A percentile compares a stretch with the other conserved stretches of the same genome.
Evolutionary conservation across 2,329 filamentous ascomycete genomes (phyloP).

Genomic region (Epichloe festucae): DNA sequence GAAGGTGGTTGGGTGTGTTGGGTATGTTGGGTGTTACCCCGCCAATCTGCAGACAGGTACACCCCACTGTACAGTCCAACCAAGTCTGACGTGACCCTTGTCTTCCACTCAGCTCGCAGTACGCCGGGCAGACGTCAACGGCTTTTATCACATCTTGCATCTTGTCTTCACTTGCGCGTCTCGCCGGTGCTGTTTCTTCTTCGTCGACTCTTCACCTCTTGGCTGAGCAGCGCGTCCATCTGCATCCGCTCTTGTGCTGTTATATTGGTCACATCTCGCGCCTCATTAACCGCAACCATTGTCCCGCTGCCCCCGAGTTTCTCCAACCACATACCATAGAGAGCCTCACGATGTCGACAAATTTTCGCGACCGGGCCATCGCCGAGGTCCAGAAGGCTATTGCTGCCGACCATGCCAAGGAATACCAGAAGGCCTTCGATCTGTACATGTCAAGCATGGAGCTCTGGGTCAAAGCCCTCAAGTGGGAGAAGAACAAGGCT

Average conservation of each 20-base stretch:
- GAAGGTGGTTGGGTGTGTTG: too few species aligned
- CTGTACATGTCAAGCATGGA: conserved; percentile 92
- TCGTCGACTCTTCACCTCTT: neutral
- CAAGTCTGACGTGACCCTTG: conserved; percentile 1
- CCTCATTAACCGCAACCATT: neutral
- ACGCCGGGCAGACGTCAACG: neutral
- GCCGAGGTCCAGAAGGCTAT: conserved; percentile 96
- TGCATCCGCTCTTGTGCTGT: neutral
- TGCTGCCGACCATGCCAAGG: conserved; percentile 84
- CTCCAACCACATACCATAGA: neutral
- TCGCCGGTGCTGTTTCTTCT: neutral
- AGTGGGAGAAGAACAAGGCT: conserved; percentile 98
- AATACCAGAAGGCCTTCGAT: conserved; percentile 96
- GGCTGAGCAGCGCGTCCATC: neutral
- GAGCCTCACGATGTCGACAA: conserved; percentile 65
- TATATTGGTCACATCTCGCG: neutral
- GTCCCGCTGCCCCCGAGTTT: neutral
- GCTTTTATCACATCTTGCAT: neutral
- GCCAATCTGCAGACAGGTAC: conserved; percentile 17
- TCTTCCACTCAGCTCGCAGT: neutral
- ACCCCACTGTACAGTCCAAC: neutral
- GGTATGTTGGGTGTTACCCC: conserved; percentile 20
- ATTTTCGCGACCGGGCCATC: conserved; percentile 94
- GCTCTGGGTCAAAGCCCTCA: conserved; percentile 95
- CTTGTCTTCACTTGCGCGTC: neutral